These are phyloP conservation scores for Nicotiana benthamiana DNA, from an alignment of 257 asterid genomes.

Conservation along the genomic window DNA sequence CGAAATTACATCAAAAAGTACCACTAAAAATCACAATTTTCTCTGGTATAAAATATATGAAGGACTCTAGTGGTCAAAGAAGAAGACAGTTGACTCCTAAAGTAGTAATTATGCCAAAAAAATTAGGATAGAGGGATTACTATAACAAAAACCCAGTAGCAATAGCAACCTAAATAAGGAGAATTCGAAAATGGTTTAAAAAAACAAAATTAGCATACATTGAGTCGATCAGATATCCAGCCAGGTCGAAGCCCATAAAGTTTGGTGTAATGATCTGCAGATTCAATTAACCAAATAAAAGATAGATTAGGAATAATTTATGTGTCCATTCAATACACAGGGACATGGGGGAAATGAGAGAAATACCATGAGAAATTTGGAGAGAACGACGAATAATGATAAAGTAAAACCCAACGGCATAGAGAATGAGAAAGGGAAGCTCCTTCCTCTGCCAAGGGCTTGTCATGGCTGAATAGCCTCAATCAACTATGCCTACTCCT, in stretches of 20 bases:
- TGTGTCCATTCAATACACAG: no score
- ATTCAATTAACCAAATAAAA: slow-evolving; percentile 7
- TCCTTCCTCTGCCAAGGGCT: slow-evolving; percentile 22
- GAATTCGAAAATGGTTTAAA: not conserved
- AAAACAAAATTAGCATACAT: slow-evolving; percentile 29
- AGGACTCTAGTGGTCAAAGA: no score
- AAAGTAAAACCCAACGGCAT: slow-evolving; percentile 56
- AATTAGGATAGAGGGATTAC: not conserved
- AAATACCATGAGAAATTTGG: slow-evolving; percentile 47
- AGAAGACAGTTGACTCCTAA: not conserved
- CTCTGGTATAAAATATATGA: no score
- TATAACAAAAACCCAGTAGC: no score
- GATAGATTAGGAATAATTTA: not conserved
- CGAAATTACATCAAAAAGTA: no score
- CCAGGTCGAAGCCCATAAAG: slow-evolving; percentile 71
- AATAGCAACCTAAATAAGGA: not conserved
- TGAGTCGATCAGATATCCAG: slow-evolving; percentile 54
- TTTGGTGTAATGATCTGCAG: slow-evolving; percentile 58
- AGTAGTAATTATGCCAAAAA: not conserved
- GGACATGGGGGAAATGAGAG: not conserved
- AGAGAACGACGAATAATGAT: slow-evolving; percentile 72
- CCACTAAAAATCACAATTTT: no score
- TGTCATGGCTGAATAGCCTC: not conserved
- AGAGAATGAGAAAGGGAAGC: slow-evolving; percentile 51
- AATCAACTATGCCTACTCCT: no score